phyloP scores from a whole-genome alignment of 129 eudicot genomes.

The Flaveria brownii region DNA sequence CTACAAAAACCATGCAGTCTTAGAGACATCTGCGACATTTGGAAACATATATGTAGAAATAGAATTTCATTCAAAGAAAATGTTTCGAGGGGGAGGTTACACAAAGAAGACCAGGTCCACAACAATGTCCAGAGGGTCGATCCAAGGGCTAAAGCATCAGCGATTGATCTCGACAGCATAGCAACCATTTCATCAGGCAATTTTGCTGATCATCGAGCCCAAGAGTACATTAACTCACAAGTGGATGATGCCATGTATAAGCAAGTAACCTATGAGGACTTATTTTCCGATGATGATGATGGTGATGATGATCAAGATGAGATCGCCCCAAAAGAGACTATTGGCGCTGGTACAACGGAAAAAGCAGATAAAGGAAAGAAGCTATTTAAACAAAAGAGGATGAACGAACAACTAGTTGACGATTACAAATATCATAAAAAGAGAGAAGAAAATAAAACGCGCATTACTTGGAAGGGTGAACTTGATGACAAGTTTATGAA shows the following conservation, averaged over 20 bases:
- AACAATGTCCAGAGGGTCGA: neutral
- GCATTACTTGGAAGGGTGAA: constrained; percentile 15
- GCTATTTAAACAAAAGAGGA: neutral
- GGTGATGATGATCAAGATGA: neutral
- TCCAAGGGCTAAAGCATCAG: neutral
- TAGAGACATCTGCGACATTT: constrained; percentile 26
- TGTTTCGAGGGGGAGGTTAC: neutral
- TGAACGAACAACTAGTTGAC: neutral
- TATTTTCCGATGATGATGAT: neutral
- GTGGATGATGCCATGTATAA: constrained; percentile 14
- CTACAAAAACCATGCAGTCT: constrained; percentile 27
- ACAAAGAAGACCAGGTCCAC: too few species aligned
- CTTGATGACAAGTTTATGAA: constrained; percentile 14
- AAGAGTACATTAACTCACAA: neutral
- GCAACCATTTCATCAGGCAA: neutral
- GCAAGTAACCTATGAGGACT: neutral
- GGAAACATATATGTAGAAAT: constrained; percentile 23
- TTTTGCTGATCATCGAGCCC: neutral
- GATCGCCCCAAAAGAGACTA: neutral
- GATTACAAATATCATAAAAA: neutral
- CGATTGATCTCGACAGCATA: neutral
- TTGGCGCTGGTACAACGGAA: neutral
- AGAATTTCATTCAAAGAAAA: neutral
- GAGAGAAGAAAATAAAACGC: constrained; percentile 11
- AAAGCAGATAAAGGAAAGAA: constrained; percentile 26